phyloP scores from a whole-genome alignment of 768 basidiomycete genomes.

The Grammothele lineata region DNA sequence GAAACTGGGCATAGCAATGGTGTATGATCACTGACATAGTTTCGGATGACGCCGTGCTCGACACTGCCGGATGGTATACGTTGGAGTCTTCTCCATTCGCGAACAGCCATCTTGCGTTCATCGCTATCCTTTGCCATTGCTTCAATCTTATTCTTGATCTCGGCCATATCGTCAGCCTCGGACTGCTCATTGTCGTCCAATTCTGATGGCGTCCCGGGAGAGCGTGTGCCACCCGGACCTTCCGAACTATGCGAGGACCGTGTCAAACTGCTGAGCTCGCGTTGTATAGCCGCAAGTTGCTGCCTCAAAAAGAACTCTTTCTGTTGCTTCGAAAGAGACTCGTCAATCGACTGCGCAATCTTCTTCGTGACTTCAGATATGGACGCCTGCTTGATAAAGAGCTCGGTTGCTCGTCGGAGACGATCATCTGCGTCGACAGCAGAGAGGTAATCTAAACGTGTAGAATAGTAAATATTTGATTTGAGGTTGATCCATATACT shows the following conservation, averaged over 20 bases:
- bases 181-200: conserved; percentile 75
- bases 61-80: conserved; percentile 89
- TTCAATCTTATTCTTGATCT: conserved; percentile 69
- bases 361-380: conserved; percentile 80
- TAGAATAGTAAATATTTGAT: not conserved
- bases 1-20: too few relatives aligned
- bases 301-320: conserved; percentile 85
- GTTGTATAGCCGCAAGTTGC: conserved; percentile 75
- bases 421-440: conserved; percentile 59
- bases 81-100: conserved; percentile 82
- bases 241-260: conserved; percentile 17
- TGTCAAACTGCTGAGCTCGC: conserved; percentile 62
- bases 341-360: conserved; percentile 76
- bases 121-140: conserved; percentile 70
- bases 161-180: conserved; percentile 76
- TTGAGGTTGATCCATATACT: too few relatives aligned
- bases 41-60: conserved; percentile 85
- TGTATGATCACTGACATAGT: conserved; percentile 51
- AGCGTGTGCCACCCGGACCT: not conserved
- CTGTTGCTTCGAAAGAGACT: conserved; percentile 83
- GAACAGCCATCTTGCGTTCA: conserved; percentile 74
- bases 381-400: conserved; percentile 71
- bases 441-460: conserved; percentile 59
- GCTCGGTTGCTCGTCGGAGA: conserved; percentile 59
- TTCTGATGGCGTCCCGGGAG: conserved; percentile 36